Base-by-base conservation (phyloP, 2,329 filamentous ascomycete genomes). In the Aspergillus clavatus region DNA sequence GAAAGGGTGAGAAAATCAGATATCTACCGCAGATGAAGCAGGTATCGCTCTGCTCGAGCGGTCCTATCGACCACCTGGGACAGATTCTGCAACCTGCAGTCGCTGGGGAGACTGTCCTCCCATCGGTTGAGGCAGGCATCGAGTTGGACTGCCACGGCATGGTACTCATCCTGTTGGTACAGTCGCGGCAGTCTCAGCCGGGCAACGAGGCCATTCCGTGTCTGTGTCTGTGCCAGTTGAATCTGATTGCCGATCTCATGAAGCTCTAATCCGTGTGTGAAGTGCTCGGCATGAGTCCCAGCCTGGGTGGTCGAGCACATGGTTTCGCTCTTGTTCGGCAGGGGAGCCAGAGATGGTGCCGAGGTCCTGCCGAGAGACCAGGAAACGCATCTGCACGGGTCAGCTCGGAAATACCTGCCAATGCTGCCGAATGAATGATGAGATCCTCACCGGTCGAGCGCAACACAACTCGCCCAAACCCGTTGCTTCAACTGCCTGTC, bases 231-330 rank as follows among this genome's bases (percentile, higher is more conserved):
- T 24, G 53, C 53, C 37, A 55, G 11, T 23, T 55, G 53, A 21
- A 55, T 55, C 10, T 54, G 51, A 37, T 48, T 52, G 10, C 51
- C 49, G 27, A 55, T 55, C 35, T 54, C 53, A 40, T 55, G 42
- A 14, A 55, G 41, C 27, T 52, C 46, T 31, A 50, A 12, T 24
- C 22, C 31, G 12, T 12, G 39, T 6, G 5, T 21, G 7, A 16
- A 11, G 16, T 23, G 19, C 19, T 38, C 33, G 2, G 29, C 11
- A 31, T 38, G 22, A 2, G 3, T 33, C 16, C 29, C 29, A 4
- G 8, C n/a, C 14, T 33, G 29, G 8, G 10, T 7, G 16, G 3
- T 5, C 11, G 7, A 18, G 10, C 7, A 33, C 16, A 19, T 33
- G n/a, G 10, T 11, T 11, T 31, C 22, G 14, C 4, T 3, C 22